These are phyloP conservation scores for Carex pumila DNA, from an alignment of 176 grass and related monocot genomes.

Conservation along the genomic window DNA sequence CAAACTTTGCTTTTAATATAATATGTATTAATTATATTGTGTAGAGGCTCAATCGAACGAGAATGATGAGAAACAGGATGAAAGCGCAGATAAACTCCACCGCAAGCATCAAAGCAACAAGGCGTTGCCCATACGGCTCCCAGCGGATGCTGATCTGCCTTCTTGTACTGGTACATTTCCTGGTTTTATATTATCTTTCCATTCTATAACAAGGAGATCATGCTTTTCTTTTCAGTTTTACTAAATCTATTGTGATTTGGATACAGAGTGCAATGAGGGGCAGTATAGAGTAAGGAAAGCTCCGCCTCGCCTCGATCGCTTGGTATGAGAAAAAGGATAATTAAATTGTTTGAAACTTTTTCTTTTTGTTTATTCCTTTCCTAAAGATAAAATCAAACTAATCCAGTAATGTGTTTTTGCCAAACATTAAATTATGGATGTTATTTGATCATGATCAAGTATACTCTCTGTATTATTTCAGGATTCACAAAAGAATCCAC, in stretches of 20 bases:
- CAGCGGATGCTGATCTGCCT: constrained; percentile 85
- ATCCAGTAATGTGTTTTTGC: neutral
- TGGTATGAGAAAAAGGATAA: constrained; percentile 20
- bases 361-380: neutral
- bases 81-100: constrained; percentile 10
- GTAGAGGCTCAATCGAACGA: constrained; percentile 53
- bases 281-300: constrained; percentile 49
- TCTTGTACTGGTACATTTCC: constrained; percentile 66
- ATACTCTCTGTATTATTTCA: neutral
- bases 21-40: neutral
- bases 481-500: constrained; percentile 20
- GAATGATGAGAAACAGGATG: neutral
- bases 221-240: neutral
- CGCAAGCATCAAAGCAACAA: constrained; percentile 38
- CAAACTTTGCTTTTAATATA: neutral
- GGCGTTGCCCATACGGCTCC: constrained; percentile 50
- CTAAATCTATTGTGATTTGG: neutral
- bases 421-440: neutral
- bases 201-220: neutral
- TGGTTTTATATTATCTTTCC: neutral
- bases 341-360: neutral
- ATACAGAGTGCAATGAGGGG: constrained; percentile 72
- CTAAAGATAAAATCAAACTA: neutral
- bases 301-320: constrained; percentile 43
- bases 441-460: neutral